Conservation (phyloP, 495 filamentous ascomycete genomes). For the Podospora fimiseda region DNA sequence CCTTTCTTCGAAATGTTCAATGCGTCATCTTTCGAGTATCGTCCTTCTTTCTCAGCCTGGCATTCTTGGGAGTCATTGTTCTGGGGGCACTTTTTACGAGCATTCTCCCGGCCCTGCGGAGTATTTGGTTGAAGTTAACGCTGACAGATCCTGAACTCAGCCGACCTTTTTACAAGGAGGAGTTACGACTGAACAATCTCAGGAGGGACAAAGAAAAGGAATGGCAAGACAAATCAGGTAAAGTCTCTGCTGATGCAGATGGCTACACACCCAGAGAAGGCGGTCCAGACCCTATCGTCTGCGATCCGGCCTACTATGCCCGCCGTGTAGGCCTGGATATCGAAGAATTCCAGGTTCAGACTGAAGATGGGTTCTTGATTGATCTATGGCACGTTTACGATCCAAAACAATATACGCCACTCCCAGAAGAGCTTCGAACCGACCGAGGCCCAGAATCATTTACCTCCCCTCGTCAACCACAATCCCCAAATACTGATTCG, state of each 20-base stretch:
- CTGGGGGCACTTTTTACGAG: constrained; percentile 61
- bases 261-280: constrained; percentile 69
- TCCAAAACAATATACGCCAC: constrained; percentile 59
- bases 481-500: constrained; percentile 11
- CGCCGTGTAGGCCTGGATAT: constrained; percentile 80
- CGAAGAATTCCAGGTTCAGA: constrained; percentile 79
- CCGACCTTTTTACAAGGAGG: constrained; percentile 68
- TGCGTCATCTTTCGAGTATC: constrained; percentile 53
- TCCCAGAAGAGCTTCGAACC: constrained; percentile 31
- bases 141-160: constrained; percentile 50
- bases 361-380: constrained; percentile 91
- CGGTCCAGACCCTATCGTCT: constrained; percentile 68
- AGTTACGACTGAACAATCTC: constrained; percentile 42
- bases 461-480: constrained; percentile 9
- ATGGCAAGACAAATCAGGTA: constrained; percentile 50
- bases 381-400: constrained; percentile 86
- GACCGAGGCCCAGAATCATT: constrained; percentile 40
- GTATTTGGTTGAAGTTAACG: constrained; percentile 43
- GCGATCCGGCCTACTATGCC: constrained; percentile 83
- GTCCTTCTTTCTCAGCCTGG: constrained; percentile 69
- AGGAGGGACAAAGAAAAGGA: constrained; percentile 50
- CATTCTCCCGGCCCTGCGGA: constrained; percentile 43
- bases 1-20: constrained; percentile 55
- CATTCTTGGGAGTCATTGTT: constrained; percentile 70
- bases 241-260: constrained; percentile 32